phyloP scores from a whole-genome alignment of 495 filamentous ascomycete genomes.

The Aspergillus homomorphus region DNA sequence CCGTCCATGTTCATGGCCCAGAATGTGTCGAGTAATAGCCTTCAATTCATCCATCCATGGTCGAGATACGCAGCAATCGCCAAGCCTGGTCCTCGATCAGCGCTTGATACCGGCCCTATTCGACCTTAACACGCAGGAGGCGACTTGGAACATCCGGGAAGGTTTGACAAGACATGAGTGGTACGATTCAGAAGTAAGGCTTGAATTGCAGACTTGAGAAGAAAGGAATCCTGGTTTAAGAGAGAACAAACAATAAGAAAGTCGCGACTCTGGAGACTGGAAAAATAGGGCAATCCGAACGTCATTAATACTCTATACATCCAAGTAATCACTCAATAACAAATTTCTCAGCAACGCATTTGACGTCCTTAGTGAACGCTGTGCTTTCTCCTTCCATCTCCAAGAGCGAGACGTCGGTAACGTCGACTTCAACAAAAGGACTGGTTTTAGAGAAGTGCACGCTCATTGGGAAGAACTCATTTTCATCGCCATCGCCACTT shows the following conservation, averaged over 20 bases:
- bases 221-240: slow-evolving; percentile 10
- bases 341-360: slow-evolving; percentile 78
- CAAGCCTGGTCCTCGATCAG: neutral
- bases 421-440: slow-evolving; percentile 89
- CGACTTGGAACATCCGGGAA: neutral
- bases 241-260: slow-evolving; percentile 13
- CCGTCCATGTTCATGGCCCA: neutral
- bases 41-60: neutral
- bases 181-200: neutral
- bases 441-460: slow-evolving; percentile 82
- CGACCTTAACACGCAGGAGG: neutral
- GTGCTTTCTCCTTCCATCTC: slow-evolving; percentile 76
- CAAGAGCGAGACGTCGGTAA: slow-evolving; percentile 66
- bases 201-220: slow-evolving; percentile 7
- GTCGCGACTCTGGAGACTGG: neutral
- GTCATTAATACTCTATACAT: slow-evolving; percentile 48
- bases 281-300: slow-evolving; percentile 32
- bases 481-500: slow-evolving; percentile 71
- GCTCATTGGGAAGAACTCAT: slow-evolving; percentile 95
- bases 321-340: slow-evolving; percentile 62
- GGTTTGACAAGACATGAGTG: no score
- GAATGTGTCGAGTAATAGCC: neutral
- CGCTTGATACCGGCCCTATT: neutral
- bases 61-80: neutral
- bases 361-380: slow-evolving; percentile 84